phyloP scores from a whole-genome alignment of 495 filamentous ascomycete genomes.

The Talaromyces borbonicus region DNA sequence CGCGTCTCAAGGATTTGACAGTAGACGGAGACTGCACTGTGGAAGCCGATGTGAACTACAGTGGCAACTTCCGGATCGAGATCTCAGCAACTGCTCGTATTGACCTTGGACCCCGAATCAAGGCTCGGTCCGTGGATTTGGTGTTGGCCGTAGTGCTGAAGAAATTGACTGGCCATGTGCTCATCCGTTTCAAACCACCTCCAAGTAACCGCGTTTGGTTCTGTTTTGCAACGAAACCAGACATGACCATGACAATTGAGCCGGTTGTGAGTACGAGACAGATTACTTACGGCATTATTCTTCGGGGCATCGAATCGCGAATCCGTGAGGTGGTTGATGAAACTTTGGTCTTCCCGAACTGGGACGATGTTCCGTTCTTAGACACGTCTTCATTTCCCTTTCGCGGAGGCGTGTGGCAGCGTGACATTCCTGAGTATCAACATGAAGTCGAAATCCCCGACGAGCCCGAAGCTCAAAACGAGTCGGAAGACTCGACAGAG shows the following conservation, averaged over 20 bases:
- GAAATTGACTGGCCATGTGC: conserved; percentile 72
- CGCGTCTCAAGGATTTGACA: conserved; percentile 77
- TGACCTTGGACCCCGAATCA: conserved; percentile 81
- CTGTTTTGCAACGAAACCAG: conserved; percentile 82
- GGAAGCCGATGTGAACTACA: conserved; percentile 80
- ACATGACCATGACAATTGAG: conserved; percentile 84
- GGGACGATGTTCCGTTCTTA: conserved; percentile 90
- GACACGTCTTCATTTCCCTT: conserved; percentile 64
- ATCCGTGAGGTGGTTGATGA: conserved; percentile 90
- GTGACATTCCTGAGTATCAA: conserved; percentile 41
- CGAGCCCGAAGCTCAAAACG: conserved; percentile 43
- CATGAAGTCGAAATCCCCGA: conserved; percentile 44
- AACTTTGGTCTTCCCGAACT: conserved; percentile 86
- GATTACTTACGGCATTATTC: conserved; percentile 85
- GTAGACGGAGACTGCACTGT: conserved; percentile 81
- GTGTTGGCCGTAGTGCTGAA: conserved; percentile 79
- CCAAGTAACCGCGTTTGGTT: conserved; percentile 94
- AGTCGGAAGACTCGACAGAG: conserved; percentile 25
- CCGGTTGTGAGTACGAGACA: conserved; percentile 92
- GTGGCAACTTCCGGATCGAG: conserved; percentile 79
- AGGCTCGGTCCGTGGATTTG: conserved; percentile 78
- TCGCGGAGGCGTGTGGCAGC: conserved; percentile 83
- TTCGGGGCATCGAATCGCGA: conserved; percentile 85
- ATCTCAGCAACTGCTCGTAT: conserved; percentile 84
- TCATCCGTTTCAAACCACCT: conserved; percentile 85